A percentile compares a stretch with the other conserved stretches of the same genome.
phyloP scores from a whole-genome alignment of 2,329 filamentous ascomycete genomes.

The Alternaria rosae region DNA sequence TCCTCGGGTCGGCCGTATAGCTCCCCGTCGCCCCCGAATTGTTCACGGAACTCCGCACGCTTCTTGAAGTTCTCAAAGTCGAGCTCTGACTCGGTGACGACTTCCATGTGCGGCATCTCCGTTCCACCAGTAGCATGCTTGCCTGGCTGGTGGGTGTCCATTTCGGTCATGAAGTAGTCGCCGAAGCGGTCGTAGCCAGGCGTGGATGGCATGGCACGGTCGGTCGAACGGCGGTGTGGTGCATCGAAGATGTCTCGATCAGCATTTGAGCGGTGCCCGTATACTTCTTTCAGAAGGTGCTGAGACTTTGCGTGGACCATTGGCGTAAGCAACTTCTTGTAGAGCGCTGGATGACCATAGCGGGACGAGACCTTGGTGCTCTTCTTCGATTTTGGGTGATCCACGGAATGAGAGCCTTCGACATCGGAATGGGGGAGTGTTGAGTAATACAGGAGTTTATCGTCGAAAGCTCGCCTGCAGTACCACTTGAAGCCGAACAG shows the following conservation, averaged over 20 bases:
- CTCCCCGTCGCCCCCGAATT: constrained; percentile 76
- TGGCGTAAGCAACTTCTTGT: constrained; percentile 67
- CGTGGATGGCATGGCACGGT: constrained; percentile 56
- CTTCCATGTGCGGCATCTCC: constrained; percentile 72
- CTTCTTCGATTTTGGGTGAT: constrained; percentile 39
- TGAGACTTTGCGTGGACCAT: constrained; percentile 94
- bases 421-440: constrained; percentile 61
- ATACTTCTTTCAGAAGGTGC: constrained; percentile 81
- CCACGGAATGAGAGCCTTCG: constrained; percentile 56
- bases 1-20: constrained; percentile 66
- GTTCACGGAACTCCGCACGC: constrained; percentile 82
- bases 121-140: constrained; percentile 44
- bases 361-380: constrained; percentile 72
- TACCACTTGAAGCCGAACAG: constrained; percentile 85
- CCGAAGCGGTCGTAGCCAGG: constrained; percentile 68
- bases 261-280: constrained; percentile 76
- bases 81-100: constrained; percentile 83
- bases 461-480: constrained; percentile 77
- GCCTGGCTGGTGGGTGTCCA: constrained; percentile 66
- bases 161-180: constrained; percentile 80
- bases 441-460: constrained; percentile 80
- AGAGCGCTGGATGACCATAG: constrained; percentile 91
- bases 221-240: constrained; percentile 35
- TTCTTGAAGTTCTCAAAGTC: constrained; percentile 94
- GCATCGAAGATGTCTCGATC: constrained; percentile 45